Conservation (phyloP, 2,329 filamentous ascomycete genomes). For the Penicillium sp. region DNA sequence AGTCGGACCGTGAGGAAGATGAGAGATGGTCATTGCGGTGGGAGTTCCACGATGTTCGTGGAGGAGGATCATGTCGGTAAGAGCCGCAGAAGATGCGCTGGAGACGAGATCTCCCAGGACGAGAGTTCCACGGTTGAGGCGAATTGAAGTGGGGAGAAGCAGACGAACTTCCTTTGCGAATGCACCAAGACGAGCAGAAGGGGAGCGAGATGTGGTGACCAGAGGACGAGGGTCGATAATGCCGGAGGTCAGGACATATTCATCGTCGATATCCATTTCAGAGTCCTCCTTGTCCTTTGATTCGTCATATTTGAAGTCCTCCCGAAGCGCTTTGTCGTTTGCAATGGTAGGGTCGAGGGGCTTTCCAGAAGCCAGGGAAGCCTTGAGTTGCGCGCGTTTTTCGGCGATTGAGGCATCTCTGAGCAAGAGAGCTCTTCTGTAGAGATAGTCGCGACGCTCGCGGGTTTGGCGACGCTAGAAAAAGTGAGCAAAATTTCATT, state of each 20-base stretch:
- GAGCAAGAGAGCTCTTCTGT: conserved; percentile 81
- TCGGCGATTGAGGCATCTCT: conserved; percentile 91
- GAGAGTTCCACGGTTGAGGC: conserved; percentile 88
- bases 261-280: conserved; percentile 82
- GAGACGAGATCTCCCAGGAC: conserved; percentile 82
- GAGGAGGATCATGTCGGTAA: conserved; percentile 82
- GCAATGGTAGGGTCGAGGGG: conserved; percentile 79
- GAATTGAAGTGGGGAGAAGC: conserved; percentile 79
- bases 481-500: conserved; percentile 1
- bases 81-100: conserved; percentile 75
- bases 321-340: conserved; percentile 78
- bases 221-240: conserved; percentile 86
- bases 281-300: conserved; percentile 70
- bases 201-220: conserved; percentile 87
- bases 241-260: conserved; percentile 88
- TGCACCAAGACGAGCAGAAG: conserved; percentile 77
- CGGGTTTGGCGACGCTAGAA: conserved; percentile 69
- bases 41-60: conserved; percentile 93
- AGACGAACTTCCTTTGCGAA: conserved; percentile 92
- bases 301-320: conserved; percentile 94
- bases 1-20: conserved; percentile 86
- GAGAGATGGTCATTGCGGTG: conserved; percentile 82
- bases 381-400: conserved; percentile 83
- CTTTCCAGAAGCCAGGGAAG: conserved; percentile 85
- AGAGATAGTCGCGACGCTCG: conserved; percentile 83